Conservation (phyloP, 495 filamentous ascomycete genomes). For the Penicillium argentinense region DNA sequence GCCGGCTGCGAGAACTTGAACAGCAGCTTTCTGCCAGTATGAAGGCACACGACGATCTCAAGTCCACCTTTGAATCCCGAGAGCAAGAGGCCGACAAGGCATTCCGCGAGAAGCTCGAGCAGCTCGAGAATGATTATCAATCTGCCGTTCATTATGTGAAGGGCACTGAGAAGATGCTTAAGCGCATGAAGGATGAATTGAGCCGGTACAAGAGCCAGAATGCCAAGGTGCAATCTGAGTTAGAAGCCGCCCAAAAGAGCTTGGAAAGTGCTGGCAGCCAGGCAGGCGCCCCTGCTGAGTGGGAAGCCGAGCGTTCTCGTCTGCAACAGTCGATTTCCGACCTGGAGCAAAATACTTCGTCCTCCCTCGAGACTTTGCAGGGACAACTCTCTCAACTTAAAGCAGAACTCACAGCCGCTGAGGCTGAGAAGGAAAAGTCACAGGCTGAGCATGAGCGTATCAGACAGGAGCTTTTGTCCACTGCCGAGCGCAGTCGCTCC, state of each 20-base stretch:
- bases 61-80: slow-evolving; percentile 68
- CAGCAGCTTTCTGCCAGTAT: slow-evolving; percentile 78
- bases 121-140: slow-evolving; percentile 94
- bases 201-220: slow-evolving; percentile 85
- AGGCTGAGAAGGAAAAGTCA: slow-evolving; percentile 67
- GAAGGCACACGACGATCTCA: slow-evolving; percentile 81
- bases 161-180: slow-evolving; percentile 97
- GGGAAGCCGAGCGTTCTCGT: slow-evolving; percentile 72
- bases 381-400: slow-evolving; percentile 65
- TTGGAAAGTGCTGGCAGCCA: slow-evolving; percentile 35
- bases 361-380: slow-evolving; percentile 67
- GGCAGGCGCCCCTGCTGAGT: slow-evolving; percentile 54
- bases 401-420: slow-evolving; percentile 60
- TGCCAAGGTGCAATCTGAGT: slow-evolving; percentile 73
- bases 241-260: slow-evolving; percentile 55
- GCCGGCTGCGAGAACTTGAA: slow-evolving; percentile 84
- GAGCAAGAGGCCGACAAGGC: slow-evolving; percentile 79
- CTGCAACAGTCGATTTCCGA: slow-evolving; percentile 66
- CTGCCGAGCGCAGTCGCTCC: slow-evolving; percentile 55
- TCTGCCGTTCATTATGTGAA: slow-evolving; percentile 99
- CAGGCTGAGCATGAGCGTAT: slow-evolving; percentile 55
- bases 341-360: slow-evolving; percentile 65
- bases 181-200: slow-evolving; percentile 96
- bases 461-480: slow-evolving; percentile 55
- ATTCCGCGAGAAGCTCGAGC: slow-evolving; percentile 87